Base-by-base conservation (phyloP, 495 filamentous ascomycete genomes). In the Hypoxylon cercidicola region DNA sequence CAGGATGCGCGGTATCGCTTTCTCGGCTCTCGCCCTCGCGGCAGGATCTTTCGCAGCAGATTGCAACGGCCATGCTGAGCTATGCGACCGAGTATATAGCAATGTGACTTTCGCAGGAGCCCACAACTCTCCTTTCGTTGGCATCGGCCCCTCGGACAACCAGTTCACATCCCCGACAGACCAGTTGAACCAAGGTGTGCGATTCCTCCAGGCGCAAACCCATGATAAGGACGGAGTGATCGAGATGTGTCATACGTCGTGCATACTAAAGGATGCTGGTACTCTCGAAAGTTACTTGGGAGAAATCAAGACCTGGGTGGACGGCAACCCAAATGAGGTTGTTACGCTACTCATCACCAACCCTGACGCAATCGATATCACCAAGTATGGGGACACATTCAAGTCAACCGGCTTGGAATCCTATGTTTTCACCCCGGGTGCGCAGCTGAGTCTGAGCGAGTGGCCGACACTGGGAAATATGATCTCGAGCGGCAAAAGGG, bases 281-380 rank as follows among this genome's bases (percentile, higher is more conserved):
- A 77, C 88, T 1, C 80, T 93, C 10, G 79, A 89, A 56, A 63
- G 74, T 11, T 92, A 91, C 65, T 82, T 96, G 41, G 75, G 73
- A 0, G 78, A 73, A 2, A 86, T 96, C 41, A 79, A 81, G 34
- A 65, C 67, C 18, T 96, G 92, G 91, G 78, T 96, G 20, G 75
- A 78, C n/a, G 73, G 70, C 2, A 83, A 96, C 66, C 87, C 89
- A 2, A 89, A 90, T 71, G 91, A 96, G 56, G 87, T 96, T 2
- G 82, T 96, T 18, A 94, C 91, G 4, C 81, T 95, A 40, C 79
- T 96, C 8, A 84, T 96, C 51, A 90, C 88, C 13, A 96, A 96
- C 72, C 82, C 76, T 41, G 90, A 93, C 72, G 83, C 79, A 51
- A 81, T 87, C 15, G 69, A 77, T 15, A 85, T 91, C 13, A 77